These are phyloP conservation scores for Sporothrix variecibatus DNA, from an alignment of 2,329 filamentous ascomycete species.

Conservation along the genomic window DNA sequence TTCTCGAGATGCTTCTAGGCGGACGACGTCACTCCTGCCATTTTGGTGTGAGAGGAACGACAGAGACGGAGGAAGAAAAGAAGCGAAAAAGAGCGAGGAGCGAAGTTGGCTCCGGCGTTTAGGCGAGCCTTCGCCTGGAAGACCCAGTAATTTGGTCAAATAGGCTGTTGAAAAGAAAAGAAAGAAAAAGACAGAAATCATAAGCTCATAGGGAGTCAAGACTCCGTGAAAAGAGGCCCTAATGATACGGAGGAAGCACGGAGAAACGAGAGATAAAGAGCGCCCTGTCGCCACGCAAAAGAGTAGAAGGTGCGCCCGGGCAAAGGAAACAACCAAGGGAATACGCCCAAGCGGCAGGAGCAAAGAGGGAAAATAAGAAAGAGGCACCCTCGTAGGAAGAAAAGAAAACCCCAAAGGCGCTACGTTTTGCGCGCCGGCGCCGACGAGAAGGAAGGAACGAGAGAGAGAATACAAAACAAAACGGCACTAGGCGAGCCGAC, in stretches of 20 bases:
- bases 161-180: background rate
- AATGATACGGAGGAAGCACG: slow-evolving; percentile 10
- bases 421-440: slow-evolving; percentile 18
- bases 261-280: background rate
- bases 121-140: slow-evolving; percentile 2
- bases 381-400: background rate
- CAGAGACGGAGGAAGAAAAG: background rate
- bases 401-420: background rate
- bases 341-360: slow-evolving; percentile 3
- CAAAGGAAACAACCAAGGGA: background rate
- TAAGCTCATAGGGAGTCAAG: background rate
- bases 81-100: slow-evolving; percentile 12
- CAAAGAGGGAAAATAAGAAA: background rate
- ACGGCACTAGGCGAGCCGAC: slow-evolving; percentile 23
- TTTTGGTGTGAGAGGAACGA: background rate
- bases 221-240: background rate
- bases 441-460: slow-evolving; percentile 12
- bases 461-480: background rate
- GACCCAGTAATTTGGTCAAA: slow-evolving; percentile 4
- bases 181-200: background rate
- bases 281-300: background rate
- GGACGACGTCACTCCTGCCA: background rate
- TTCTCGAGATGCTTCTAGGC: background rate
- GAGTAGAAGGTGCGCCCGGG: background rate
- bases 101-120: background rate